These are phyloP conservation scores for Thermothelomyces thermophilus DNA, from an alignment of 2,329 filamentous ascomycete genomes.

Conservation along the genomic window DNA sequence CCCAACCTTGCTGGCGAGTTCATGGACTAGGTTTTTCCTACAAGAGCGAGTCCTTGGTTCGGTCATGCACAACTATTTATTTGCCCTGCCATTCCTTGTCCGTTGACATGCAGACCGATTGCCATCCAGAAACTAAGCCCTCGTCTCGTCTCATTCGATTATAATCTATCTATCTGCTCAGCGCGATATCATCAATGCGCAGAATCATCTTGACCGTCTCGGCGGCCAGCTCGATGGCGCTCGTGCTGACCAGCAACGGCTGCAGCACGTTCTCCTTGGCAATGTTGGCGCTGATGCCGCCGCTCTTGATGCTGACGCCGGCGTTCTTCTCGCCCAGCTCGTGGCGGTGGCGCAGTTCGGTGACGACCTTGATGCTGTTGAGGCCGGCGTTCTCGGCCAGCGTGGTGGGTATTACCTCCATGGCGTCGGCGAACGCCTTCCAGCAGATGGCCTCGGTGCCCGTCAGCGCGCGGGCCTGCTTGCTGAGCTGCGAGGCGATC, in stretches of 20 bases:
- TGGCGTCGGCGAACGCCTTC: conserved; percentile 96
- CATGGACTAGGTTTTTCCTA: neutral
- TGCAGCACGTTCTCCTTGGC: conserved; percentile 95
- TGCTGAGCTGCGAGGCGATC: conserved; percentile 78
- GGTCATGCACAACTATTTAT: conserved; percentile 5
- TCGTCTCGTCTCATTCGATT: neutral
- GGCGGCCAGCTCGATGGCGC: conserved; percentile 90
- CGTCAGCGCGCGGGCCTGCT: conserved; percentile 72
- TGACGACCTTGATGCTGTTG: conserved; percentile 98
- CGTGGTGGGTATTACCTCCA: conserved; percentile 95
- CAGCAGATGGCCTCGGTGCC: conserved; percentile 97
- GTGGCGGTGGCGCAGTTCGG: conserved; percentile 87
- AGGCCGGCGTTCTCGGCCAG: conserved; percentile 94
- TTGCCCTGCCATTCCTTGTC: neutral
- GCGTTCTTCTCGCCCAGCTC: conserved; percentile 93
- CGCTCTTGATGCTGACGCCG: conserved; percentile 95
- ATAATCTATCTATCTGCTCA: conserved; percentile 49
- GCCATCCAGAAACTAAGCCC: neutral
- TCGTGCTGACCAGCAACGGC: conserved; percentile 92
- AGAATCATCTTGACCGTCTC: conserved; percentile 97
- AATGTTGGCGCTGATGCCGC: conserved; percentile 95
- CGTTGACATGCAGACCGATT: neutral
- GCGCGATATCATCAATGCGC: conserved; percentile 60
- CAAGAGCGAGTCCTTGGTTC: conserved; percentile 4
- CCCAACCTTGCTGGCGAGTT: neutral